A percentile compares a stretch with the other conserved stretches of the same genome.
These are phyloP conservation scores for Fusarium sublunatum DNA, from an alignment of 2,329 filamentous ascomycete species.

Conservation along the genomic window DNA sequence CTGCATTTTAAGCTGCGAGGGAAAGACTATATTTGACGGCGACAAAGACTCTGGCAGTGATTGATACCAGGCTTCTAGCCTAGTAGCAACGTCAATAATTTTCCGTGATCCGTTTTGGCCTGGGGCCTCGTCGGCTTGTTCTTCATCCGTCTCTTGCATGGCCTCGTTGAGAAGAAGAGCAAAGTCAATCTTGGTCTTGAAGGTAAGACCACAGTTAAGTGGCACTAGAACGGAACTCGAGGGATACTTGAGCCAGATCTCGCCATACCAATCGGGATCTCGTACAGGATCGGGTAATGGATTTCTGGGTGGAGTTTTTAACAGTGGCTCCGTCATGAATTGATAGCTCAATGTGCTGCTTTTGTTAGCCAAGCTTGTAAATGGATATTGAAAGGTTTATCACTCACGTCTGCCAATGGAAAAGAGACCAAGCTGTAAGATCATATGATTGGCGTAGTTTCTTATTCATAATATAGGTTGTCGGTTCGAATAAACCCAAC, in stretches of 20 bases:
- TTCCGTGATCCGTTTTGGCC: not conserved
- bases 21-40: conserved; percentile 2
- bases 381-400: too few species aligned
- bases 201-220: not conserved
- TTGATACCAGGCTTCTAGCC: not conserved
- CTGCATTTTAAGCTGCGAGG: conserved; percentile 24
- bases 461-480: conserved; percentile 8
- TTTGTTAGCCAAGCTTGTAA: not conserved
- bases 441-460: conserved; percentile 6
- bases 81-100: not conserved
- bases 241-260: conserved; percentile 27
- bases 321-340: not conserved
- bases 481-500: conserved; percentile 12
- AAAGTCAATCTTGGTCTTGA: conserved; percentile 6
- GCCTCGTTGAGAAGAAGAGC: not conserved
- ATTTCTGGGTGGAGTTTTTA: not conserved
- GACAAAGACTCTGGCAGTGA: not conserved
- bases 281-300: conserved; percentile 1
- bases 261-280: conserved; percentile 5
- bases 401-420: conserved; percentile 19
- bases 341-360: conserved; percentile 5
- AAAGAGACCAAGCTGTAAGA: conserved; percentile 22
- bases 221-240: not conserved
- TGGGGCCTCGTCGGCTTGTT: not conserved
- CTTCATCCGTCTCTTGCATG: not conserved